A percentile compares a stretch with the other conserved stretches of the same genome.
These are phyloP conservation scores for Geoglossum cookeanum DNA, from an alignment of 2,329 filamentous ascomycete species.

Conservation along the genomic window DNA sequence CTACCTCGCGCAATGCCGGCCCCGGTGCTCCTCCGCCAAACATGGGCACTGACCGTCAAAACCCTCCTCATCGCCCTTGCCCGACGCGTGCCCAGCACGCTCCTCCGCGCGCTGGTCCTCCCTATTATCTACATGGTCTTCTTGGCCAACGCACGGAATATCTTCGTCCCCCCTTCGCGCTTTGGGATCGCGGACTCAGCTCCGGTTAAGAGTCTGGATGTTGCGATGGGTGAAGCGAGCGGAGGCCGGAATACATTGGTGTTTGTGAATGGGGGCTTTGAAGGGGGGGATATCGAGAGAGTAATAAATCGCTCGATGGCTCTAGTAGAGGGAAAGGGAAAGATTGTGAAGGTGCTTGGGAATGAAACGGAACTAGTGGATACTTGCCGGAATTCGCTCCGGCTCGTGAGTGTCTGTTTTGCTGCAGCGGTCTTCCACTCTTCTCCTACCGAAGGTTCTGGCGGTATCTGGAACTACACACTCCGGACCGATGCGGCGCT, in stretches of 20 bases:
- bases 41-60: conserved; percentile 37
- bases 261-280: conserved; percentile 57
- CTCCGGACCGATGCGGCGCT: conserved; percentile 57
- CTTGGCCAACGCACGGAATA: conserved; percentile 48
- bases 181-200: conserved; percentile 50
- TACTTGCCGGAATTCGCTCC: conserved; percentile 42
- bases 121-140: conserved; percentile 35
- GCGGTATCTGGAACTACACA: conserved; percentile 68
- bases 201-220: conserved; percentile 42
- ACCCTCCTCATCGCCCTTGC: conserved; percentile 34
- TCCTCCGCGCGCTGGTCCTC: conserved; percentile 34
- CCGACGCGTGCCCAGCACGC: conserved; percentile 33
- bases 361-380: conserved; percentile 38
- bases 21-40: conserved; percentile 26
- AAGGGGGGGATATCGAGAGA: conserved; percentile 49
- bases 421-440: conserved; percentile 56
- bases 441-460: conserved; percentile 50
- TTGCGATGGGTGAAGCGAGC: conserved; percentile 40
- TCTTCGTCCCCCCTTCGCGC: conserved; percentile 59
- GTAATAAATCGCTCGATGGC: conserved; percentile 45
- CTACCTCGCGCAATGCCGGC: not conserved
- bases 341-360: conserved; percentile 34
- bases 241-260: conserved; percentile 48
- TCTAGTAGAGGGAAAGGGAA: conserved; percentile 36
- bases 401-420: conserved; percentile 53